Conservation (phyloP, 2,329 filamentous ascomycete genomes). For the Exophiala sp. region DNA sequence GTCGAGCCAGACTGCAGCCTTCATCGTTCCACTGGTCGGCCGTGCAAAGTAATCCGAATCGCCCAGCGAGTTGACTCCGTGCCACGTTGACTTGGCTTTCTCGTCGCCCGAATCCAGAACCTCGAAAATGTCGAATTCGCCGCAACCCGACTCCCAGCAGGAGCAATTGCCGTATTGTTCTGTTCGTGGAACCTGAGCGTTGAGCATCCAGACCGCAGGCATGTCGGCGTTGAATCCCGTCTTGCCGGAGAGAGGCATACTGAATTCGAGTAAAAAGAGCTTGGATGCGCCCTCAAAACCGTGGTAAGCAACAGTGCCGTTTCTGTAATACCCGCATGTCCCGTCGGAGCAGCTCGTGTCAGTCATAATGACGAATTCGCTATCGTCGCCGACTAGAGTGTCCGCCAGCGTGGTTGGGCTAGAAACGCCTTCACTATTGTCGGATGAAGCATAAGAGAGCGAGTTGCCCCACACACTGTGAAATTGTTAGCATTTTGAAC, state of each 20-base stretch:
- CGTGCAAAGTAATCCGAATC: conserved; percentile 70
- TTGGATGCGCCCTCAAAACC: conserved; percentile 69
- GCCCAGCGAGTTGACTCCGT: conserved; percentile 58
- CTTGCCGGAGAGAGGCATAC: conserved; percentile 62
- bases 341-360: conserved; percentile 45
- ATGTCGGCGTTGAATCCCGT: conserved; percentile 58
- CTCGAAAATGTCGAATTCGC: conserved; percentile 74
- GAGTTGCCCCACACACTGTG: conserved; percentile 53
- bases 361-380: conserved; percentile 52
- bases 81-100: conserved; percentile 68
- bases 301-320: conserved; percentile 53
- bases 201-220: conserved; percentile 73
- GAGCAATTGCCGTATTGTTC: conserved; percentile 69
- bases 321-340: conserved; percentile 48
- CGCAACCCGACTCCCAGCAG: conserved; percentile 68
- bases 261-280: conserved; percentile 70
- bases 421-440: conserved; percentile 46
- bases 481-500: conserved; percentile 21
- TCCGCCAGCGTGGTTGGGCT: conserved; percentile 51
- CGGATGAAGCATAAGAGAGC: conserved; percentile 51
- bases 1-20: conserved; percentile 61
- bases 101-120: conserved; percentile 62
- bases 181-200: conserved; percentile 67
- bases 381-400: conserved; percentile 46
- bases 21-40: conserved; percentile 58